Evolutionary conservation across 306 rosid species (phyloP).

Genomic region (Mimosa bimucronata): DNA sequence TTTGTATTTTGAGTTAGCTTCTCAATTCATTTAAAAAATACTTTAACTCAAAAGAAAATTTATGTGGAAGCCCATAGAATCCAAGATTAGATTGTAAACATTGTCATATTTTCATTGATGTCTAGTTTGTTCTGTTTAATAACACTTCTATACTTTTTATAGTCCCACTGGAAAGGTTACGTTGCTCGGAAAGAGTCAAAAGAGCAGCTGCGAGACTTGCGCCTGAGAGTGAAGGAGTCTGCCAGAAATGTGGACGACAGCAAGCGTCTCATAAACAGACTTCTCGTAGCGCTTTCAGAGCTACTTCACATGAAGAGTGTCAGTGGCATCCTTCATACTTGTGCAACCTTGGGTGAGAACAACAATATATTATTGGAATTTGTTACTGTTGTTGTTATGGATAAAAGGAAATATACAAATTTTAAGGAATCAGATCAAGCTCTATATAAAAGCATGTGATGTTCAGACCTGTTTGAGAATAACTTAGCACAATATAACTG

Average conservation of each 20-base stretch:
- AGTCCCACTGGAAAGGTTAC: slow-evolving; percentile 92
- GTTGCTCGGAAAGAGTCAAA: slow-evolving; percentile 63
- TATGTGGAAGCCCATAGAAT: neutral
- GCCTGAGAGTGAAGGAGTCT: slow-evolving; percentile 67
- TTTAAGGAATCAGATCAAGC: neutral
- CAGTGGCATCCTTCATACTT: slow-evolving; percentile 71
- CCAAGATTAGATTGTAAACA: neutral
- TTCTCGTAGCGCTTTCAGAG: slow-evolving; percentile 61
- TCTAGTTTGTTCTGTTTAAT: slow-evolving; percentile 1
- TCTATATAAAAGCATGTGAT: neutral
- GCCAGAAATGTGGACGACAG: slow-evolving; percentile 82
- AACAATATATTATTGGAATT: slow-evolving; percentile 11
- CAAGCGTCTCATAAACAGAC: slow-evolving; percentile 80
- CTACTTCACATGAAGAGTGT: slow-evolving; percentile 60
- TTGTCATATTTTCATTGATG: neutral
- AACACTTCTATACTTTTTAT: slow-evolving; percentile 17
- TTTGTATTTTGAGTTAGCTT: slow-evolving; percentile 9
- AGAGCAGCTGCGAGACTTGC: slow-evolving; percentile 67
- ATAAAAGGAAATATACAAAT: neutral
- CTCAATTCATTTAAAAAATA: neutral
- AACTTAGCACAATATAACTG: neutral
- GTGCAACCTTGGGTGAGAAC: slow-evolving; percentile 79
- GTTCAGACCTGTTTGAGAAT: neutral
- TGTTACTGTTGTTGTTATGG: neutral
- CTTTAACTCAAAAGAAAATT: neutral